These are phyloP conservation scores for Blumeriella jaapii DNA, from an alignment of 2,329 filamentous ascomycete genomes.

Conservation along the genomic window DNA sequence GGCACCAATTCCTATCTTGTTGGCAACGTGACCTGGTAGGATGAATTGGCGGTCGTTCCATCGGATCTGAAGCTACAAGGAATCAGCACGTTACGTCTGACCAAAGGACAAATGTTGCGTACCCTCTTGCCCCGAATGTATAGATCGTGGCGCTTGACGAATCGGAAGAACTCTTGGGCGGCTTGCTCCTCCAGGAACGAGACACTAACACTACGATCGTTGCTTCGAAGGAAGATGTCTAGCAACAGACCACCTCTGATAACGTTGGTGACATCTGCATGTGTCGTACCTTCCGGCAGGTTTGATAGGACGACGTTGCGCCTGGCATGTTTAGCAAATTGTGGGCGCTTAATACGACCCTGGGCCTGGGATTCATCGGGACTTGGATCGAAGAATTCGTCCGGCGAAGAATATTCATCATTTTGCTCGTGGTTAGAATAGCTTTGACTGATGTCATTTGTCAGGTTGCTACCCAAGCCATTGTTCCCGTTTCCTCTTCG, in stretches of 20 bases:
- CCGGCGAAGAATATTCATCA: conserved; percentile 14
- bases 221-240: conserved; percentile 50
- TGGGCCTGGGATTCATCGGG: conserved; percentile 16
- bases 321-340: conserved; percentile 26
- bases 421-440: conserved; percentile 15
- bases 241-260: conserved; percentile 61
- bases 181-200: conserved; percentile 57
- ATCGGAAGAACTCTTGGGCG: conserved; percentile 52
- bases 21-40: conserved; percentile 48
- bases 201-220: conserved; percentile 50
- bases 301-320: conserved; percentile 53
- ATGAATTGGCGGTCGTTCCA: conserved; percentile 65
- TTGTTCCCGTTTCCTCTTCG: conserved; percentile 10
- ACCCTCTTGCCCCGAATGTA: conserved; percentile 60
- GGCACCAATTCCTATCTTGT: conserved; percentile 53
- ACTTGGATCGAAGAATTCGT: conserved; percentile 17
- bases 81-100: background rate
- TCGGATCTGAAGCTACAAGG: conserved; percentile 47
- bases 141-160: conserved; percentile 53
- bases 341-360: conserved; percentile 12
- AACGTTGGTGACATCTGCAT: conserved; percentile 51
- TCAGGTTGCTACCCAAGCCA: conserved; percentile 11
- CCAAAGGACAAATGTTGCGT: conserved; percentile 9
- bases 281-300: conserved; percentile 49
- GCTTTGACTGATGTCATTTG: conserved; percentile 12